Evolutionary conservation across 2,329 filamentous ascomycete genomes (phyloP).

Genomic region (Fusarium nelsonii): DNA sequence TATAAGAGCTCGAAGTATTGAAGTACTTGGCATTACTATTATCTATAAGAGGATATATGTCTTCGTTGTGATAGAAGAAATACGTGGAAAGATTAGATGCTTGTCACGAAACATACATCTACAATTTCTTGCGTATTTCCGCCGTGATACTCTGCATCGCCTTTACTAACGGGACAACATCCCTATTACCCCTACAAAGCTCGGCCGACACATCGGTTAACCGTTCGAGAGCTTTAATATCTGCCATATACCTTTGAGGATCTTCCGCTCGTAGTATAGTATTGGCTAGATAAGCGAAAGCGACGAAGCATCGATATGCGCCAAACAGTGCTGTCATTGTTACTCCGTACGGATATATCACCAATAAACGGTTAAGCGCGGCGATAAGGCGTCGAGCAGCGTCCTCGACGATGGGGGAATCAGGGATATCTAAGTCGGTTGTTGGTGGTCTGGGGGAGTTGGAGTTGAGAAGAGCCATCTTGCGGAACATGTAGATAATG

Average conservation of each 20-base stretch:
- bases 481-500: constrained; percentile 53
- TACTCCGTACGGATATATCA: constrained; percentile 41
- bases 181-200: constrained; percentile 41
- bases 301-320: constrained; percentile 47
- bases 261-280: constrained; percentile 41
- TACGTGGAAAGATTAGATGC: no score
- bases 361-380: constrained; percentile 36
- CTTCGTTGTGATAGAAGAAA: neutral
- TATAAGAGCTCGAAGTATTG: neutral
- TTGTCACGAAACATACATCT: neutral
- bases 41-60: neutral
- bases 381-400: constrained; percentile 44
- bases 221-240: constrained; percentile 41
- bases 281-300: constrained; percentile 47
- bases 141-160: constrained; percentile 46
- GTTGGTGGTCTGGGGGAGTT: constrained; percentile 46
- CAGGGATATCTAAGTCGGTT: constrained; percentile 48
- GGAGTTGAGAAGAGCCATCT: constrained; percentile 46
- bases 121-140: constrained; percentile 41
- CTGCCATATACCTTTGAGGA: constrained; percentile 25
- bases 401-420: constrained; percentile 48
- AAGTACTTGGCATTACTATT: neutral
- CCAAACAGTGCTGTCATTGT: constrained; percentile 46
- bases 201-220: constrained; percentile 33
- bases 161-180: constrained; percentile 46